Conservation (phyloP, 2,329 filamentous ascomycete species). For the Fusarium irregulare region DNA sequence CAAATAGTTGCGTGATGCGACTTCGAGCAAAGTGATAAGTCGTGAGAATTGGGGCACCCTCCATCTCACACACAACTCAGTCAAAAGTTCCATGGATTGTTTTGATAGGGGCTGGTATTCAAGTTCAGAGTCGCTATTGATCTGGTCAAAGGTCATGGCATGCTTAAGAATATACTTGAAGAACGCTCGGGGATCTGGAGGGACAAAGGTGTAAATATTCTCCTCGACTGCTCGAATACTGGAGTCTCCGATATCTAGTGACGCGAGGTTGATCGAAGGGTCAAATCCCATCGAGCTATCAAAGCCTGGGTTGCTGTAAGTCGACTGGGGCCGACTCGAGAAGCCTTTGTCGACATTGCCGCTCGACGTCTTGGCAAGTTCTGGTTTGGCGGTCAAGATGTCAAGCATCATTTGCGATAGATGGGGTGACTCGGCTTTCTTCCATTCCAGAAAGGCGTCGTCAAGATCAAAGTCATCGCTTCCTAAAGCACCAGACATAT, state of each 20-base stretch:
- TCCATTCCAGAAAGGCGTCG: conserved; percentile 90
- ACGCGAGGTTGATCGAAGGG: conserved; percentile 74
- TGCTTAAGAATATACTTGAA: conserved; percentile 86
- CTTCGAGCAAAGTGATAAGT: conserved; percentile 84
- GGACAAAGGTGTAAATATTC: conserved; percentile 87
- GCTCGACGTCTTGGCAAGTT: conserved; percentile 81
- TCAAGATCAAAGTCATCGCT: conserved; percentile 91
- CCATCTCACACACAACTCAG: conserved; percentile 89
- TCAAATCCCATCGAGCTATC: conserved; percentile 64
- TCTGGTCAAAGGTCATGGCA: conserved; percentile 73
- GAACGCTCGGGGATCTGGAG: conserved; percentile 81
- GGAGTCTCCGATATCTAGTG: conserved; percentile 70
- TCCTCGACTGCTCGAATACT: conserved; percentile 68
- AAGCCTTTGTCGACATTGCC: conserved; percentile 68
- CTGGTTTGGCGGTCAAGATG: conserved; percentile 86
- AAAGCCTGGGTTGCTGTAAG: conserved; percentile 63
- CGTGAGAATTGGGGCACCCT: conserved; percentile 86
- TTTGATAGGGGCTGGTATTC: conserved; percentile 73
- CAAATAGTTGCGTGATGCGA: conserved; percentile 84
- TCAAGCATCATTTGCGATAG: conserved; percentile 94
- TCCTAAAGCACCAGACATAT: conserved; percentile 79
- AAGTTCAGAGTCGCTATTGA: conserved; percentile 64
- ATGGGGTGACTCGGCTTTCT: conserved; percentile 86
- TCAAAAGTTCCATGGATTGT: conserved; percentile 82
- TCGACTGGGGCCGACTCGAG: conserved; percentile 61